Evolutionary conservation across 805 yeast genomes (phyloP), one percentile per base, ranked within the genome.

Genomic region (Saccharomycopsis sp.): DNA sequence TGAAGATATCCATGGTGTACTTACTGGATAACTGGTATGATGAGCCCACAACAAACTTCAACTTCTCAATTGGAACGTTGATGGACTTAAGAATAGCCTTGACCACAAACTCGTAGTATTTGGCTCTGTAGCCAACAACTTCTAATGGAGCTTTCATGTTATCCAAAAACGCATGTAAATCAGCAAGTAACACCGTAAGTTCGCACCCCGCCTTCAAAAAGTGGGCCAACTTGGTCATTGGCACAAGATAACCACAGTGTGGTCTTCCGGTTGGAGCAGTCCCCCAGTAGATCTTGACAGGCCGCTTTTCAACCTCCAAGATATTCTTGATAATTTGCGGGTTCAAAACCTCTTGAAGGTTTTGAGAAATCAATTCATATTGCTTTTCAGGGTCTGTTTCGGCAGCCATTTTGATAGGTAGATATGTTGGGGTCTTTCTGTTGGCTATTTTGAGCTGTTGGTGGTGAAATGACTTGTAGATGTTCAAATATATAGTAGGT

Each of bases 241-340:
- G 94, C 44, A 94, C 99, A 69, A 94, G 90, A 80, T 94, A 94
- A 56, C 98, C 99, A 77, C 97, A 92, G 75, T 94, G 99, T 52
- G 98, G 97, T 74, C 83, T 89, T 56, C 99, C 99, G 2, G 99
- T 94, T 61, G 99, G 98, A 5, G 99, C 99, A 20, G 98, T 92
- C 65, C 99, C 99, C 98, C 97, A 94, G 83, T 94, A 94, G 68
- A 94, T 75, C 68, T 84, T 87, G 65, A 96, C 73, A 14, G 94
- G 89, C 67, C 96, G 84, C 67, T 89, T 83, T 68, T 89, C 87
- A 57, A 81, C 85, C 69, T 88, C 94, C 62, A 92, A 76, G 38
- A 90, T 83, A 69, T 90, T 81, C 69, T 87, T 87, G 73, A 93
- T 89, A 73, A 91, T 89, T 72, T 88, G 92, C 47, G 83, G 86